Evolutionary conservation across 371 early-diverging fungal genomes (phyloP).

Genomic region (Zancudomyces culisetae): DNA sequence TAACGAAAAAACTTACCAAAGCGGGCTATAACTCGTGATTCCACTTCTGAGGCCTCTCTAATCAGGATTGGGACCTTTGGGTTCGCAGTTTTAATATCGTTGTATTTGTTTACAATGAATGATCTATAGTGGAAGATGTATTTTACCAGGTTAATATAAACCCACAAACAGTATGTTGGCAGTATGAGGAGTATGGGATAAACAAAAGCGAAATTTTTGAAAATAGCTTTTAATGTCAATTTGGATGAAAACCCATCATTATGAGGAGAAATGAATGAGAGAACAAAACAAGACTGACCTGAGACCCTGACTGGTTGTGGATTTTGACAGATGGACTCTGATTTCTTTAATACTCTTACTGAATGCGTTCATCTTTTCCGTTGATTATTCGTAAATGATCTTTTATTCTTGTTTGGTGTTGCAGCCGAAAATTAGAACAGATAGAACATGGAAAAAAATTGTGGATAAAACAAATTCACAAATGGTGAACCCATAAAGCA

Average conservation of each 20-base stretch:
- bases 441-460: background rate
- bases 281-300: constrained; percentile 36
- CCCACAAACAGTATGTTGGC: too few relatives aligned
- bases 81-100: constrained; percentile 58
- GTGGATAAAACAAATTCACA: too few relatives aligned
- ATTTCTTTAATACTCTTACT: constrained; percentile 63
- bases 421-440: background rate
- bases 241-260: too few relatives aligned
- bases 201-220: background rate
- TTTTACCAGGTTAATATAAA: too few relatives aligned
- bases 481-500: too few relatives aligned
- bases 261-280: too few relatives aligned
- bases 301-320: constrained; percentile 62
- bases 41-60: constrained; percentile 69
- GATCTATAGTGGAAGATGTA: constrained; percentile 35
- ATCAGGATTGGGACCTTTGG: constrained; percentile 76
- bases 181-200: background rate
- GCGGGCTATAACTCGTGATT: constrained; percentile 76
- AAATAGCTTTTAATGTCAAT: too few relatives aligned
- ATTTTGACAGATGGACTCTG: constrained; percentile 74
- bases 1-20: constrained; percentile 40
- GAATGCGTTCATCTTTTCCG: constrained; percentile 8
- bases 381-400: too few relatives aligned
- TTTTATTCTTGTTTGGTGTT: background rate
- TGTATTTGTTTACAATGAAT: constrained; percentile 62